Evolutionary conservation across 495 filamentous ascomycete species (phyloP), one percentile per base, ranked within the genome.

Genomic region (Tuber magnatum): DNA sequence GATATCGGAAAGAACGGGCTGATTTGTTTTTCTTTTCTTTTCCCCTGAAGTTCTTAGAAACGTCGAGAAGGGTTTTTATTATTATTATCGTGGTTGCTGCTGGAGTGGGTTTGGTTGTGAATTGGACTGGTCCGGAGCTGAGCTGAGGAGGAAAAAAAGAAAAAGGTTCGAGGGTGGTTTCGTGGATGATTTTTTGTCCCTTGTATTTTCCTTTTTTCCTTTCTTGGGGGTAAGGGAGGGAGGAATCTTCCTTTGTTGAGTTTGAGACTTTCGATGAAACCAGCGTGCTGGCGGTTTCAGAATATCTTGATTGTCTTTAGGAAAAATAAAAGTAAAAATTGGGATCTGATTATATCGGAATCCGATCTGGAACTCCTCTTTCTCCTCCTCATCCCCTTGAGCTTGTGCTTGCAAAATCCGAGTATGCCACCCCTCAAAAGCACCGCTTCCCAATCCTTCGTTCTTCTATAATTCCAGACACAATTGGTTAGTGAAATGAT

Each of bases 231-330:
- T 8, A 3, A 61, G 51, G 51, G 32, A 35, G 28, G 56, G n/a
- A 35, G 28, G 56, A 28, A 65, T 35, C 28, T 65, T 61, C 51
- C 16, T 65, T 65, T 65, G 56, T 65, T 65, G 56, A 14, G 56
- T 65, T 35, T 65, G 56, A 35, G 28, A 35, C 28, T 65, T 65
- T 65, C 28, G 56, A 65, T 65, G 56, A 65, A 65, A 65, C 56
- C 4, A 35, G 14, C 18, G 56, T 35, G 56, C 28, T 65, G 56
- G 56, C 56, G 56, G 56, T 65, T 65, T 65, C 56, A 65, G 14
- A 12, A 65, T 65, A 65, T 35, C 56, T 28, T 65, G 56, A 28
- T 35, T 32, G 32, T 65, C 56, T 65, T 35, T 8, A 65, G 56
- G 28, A 35, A 65, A 35, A 20, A 28, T 65, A 65, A 65, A 65